phyloP scores from a whole-genome alignment of 352 stramenopile species.

The Phytophthora fragariaefolia region DNA sequence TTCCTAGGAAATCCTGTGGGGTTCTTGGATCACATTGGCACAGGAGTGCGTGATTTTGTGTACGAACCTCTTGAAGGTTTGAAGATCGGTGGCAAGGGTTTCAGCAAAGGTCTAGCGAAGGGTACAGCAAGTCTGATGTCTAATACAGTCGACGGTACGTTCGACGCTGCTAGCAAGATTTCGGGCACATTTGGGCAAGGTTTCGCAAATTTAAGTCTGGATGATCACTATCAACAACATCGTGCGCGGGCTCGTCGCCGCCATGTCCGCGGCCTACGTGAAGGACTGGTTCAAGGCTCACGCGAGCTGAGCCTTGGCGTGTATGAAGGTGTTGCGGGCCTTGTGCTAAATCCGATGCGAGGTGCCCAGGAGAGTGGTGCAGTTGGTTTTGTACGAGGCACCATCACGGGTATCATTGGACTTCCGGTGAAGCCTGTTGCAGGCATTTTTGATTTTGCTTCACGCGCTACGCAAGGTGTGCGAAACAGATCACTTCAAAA shows the following conservation, averaged over 20 bases:
- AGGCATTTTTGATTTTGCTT: conserved; percentile 92
- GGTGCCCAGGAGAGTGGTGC: conserved; percentile 80
- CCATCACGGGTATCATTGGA: conserved; percentile 88
- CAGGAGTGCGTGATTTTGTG: conserved; percentile 95
- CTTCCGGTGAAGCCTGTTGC: conserved; percentile 88
- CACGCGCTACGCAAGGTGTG: conserved; percentile 84
- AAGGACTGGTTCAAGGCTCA: conserved; percentile 85
- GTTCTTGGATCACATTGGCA: conserved; percentile 95
- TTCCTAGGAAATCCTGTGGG: conserved; percentile 89
- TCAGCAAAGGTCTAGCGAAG: conserved; percentile 87
- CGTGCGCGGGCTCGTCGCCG: conserved; percentile 76
- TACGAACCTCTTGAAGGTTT: conserved; percentile 96
- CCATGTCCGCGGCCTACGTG: conserved; percentile 79
- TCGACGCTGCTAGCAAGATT: conserved; percentile 89
- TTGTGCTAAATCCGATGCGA: conserved; percentile 85
- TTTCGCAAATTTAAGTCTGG: conserved; percentile 84
- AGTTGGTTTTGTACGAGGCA: conserved; percentile 86
- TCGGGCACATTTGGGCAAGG: conserved; percentile 89
- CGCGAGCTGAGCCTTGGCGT: conserved; percentile 86
- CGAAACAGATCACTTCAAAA: conserved; percentile 85
- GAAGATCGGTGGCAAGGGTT: conserved; percentile 87
- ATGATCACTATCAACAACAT: conserved; percentile 90
- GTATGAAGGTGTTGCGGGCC: conserved; percentile 83
- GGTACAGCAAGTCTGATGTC: conserved; percentile 87
- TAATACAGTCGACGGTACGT: conserved; percentile 89